Base-by-base conservation (phyloP, 2,329 filamentous ascomycete species). In the Bertia moriformis region DNA sequence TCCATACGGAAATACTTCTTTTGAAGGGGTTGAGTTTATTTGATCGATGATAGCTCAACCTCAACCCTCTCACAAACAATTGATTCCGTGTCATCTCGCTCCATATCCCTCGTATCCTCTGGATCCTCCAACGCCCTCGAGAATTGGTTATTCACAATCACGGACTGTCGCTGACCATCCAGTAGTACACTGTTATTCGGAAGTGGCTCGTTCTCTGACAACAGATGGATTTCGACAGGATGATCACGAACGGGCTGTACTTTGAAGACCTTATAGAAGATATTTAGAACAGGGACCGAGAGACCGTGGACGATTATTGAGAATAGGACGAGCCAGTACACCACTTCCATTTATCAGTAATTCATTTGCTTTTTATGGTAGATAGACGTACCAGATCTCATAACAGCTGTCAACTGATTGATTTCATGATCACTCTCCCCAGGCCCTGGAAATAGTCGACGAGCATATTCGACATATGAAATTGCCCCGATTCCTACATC, bases 391-490 rank as follows among this genome's bases (percentile, higher is more conserved):
- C 55, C 51, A 24, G 61, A 61, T 2, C 51, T 46, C 52, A 66
- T 62, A 5, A 56, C 55, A 4, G 49, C 48, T 2, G 56, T 55
- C 14, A 66, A 43, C 19, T 56, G 48, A 22, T 62, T 61, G 43
- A 65, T 61, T 32, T 61, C 56, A 0, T 43, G 48, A 35, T 58
- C 53, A 10, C 60, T 61, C 42, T 56, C 45, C 3, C 56, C 61
- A 2, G 55, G 51, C 12, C 56, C 51, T 2, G 62, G 63, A 32
- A 65, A 63, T 3, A 65, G 49, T 40, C 61, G 55, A 3, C 56
- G 55, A 0, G 62, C 54, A 40, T 64, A 63, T 43, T 66, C 61
- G 5, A 65, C 60, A 32, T 65, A 65, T n/a, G 59, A 58, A 35
- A 65, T 57, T 0, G 61, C 60, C 2, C 60, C 62, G 18, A 64